A percentile compares a stretch with the other conserved stretches of the same genome.
Evolutionary conservation across 2,329 filamentous ascomycete species (phyloP).

Genomic region (Pseudomassariella vexata): DNA sequence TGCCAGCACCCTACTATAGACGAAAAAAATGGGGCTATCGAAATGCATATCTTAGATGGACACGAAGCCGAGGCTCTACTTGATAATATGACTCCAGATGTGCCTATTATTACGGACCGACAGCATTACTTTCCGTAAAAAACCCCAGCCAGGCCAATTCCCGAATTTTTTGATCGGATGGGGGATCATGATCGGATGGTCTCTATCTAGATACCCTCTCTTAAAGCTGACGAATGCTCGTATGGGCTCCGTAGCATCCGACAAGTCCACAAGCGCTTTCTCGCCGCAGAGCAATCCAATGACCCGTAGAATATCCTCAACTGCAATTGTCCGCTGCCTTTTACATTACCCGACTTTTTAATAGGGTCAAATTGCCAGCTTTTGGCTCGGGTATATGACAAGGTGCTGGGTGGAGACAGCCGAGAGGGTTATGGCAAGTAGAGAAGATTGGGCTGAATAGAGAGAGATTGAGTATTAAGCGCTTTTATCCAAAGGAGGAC

Average conservation of each 20-base stretch:
- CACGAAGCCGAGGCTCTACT: slow-evolving; percentile 4
- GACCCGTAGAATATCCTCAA: slow-evolving; percentile 5
- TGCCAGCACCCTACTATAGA: slow-evolving; percentile 1
- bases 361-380: slow-evolving; percentile 6
- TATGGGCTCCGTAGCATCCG: slow-evolving; percentile 3
- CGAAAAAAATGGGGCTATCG: neutral
- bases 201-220: slow-evolving; percentile 5
- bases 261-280: slow-evolving; percentile 5
- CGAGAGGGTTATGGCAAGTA: slow-evolving; percentile 11
- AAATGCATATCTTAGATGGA: slow-evolving; percentile 3
- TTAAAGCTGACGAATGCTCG: slow-evolving; percentile 1
- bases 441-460: slow-evolving; percentile 26
- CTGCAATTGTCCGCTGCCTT: slow-evolving; percentile 4
- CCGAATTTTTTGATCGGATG: slow-evolving; percentile 5
- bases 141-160: slow-evolving; percentile 1
- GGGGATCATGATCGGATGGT: slow-evolving; percentile 4
- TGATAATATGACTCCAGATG: slow-evolving; percentile 3
- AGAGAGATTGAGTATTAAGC: slow-evolving; percentile 25
- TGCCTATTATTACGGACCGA: slow-evolving; percentile 4
- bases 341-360: slow-evolving; percentile 4
- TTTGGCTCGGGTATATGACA: slow-evolving; percentile 4
- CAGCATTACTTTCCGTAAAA: slow-evolving; percentile 4
- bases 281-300: slow-evolving; percentile 1
- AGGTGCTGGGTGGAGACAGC: slow-evolving; percentile 3
- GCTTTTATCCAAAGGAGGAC: slow-evolving; percentile 25